Evolutionary conservation across 345 rosid species (phyloP).

Genomic region (Crucihimalaya himalaica): DNA sequence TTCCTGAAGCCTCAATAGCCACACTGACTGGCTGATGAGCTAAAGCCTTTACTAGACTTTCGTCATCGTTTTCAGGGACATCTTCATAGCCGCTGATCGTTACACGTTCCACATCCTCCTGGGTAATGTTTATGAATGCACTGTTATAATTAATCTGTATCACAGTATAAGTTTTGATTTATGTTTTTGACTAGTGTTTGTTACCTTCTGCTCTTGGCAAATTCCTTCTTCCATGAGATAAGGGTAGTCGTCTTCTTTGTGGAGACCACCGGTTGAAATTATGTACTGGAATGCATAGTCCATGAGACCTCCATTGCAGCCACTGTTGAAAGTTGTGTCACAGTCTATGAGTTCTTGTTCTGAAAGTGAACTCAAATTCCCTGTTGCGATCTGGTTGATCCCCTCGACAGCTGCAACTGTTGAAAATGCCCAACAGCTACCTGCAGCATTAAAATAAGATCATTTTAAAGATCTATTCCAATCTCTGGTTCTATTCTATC

Average conservation of each 20-base stretch:
- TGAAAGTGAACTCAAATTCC: constrained; percentile 63
- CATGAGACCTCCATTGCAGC: constrained; percentile 94
- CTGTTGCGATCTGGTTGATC: constrained; percentile 76
- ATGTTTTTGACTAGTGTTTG: constrained; percentile 12
- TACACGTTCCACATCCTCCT: constrained; percentile 65
- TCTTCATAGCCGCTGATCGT: constrained; percentile 65
- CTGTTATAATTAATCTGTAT: not conserved
- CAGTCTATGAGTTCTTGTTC: constrained; percentile 94
- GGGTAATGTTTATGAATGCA: constrained; percentile 21
- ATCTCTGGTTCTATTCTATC: constrained; percentile 22
- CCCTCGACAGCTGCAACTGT: constrained; percentile 89
- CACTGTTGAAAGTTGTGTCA: constrained; percentile 59
- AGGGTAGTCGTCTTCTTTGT: constrained; percentile 78
- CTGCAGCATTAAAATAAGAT: constrained; percentile 37
- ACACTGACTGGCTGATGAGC: constrained; percentile 80
- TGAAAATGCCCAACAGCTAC: constrained; percentile 98
- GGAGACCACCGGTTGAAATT: constrained; percentile 71
- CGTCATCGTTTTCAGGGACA: constrained; percentile 63
- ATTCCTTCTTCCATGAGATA: constrained; percentile 57
- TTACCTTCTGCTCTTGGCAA: constrained; percentile 67
- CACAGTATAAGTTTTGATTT: not conserved
- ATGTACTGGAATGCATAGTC: constrained; percentile 82
- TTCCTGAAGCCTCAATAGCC: constrained; percentile 80
- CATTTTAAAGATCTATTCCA: not conserved
- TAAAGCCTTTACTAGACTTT: constrained; percentile 65